phyloP scores from a whole-genome alignment of 352 stramenopile genomes.

The Achlya hypogyna region DNA sequence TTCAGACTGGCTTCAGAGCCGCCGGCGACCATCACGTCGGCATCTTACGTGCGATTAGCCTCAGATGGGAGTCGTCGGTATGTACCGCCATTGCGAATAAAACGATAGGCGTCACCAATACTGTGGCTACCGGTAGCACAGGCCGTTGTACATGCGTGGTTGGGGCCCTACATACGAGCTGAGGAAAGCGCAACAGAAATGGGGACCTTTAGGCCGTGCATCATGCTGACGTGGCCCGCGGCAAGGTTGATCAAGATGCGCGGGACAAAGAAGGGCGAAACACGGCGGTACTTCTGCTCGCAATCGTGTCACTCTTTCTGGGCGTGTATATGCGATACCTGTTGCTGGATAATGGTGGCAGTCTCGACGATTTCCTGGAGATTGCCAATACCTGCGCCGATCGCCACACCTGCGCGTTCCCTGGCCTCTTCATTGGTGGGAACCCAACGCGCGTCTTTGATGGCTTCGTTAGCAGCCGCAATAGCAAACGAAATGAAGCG shows the following conservation, averaged over 20 bases:
- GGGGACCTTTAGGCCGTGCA: conserved; percentile 77
- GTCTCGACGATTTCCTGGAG: conserved; percentile 80
- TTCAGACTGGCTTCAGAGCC: conserved; percentile 94
- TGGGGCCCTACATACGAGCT: conserved; percentile 73
- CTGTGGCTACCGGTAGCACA: conserved; percentile 95
- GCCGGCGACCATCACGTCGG: conserved; percentile 94
- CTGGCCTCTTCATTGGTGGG: conserved; percentile 52
- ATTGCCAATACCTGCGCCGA: conserved; percentile 81
- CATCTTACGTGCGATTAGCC: conserved; percentile 64
- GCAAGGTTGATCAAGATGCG: conserved; percentile 91
- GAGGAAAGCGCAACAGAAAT: not conserved
- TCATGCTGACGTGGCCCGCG: conserved; percentile 86
- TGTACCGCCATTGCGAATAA: conserved; percentile 55
- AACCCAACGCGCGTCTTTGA: conserved; percentile 64
- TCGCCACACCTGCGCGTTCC: conserved; percentile 69
- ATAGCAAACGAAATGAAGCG: conserved; percentile 82
- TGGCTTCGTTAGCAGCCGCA: conserved; percentile 69
- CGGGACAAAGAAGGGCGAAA: conserved; percentile 92
- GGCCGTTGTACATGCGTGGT: conserved; percentile 94
- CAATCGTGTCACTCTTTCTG: not conserved
- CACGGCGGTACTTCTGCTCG: conserved; percentile 69
- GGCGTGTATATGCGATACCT: conserved; percentile 29
- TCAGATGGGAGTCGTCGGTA: conserved; percentile 6
- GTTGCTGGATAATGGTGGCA: conserved; percentile 43
- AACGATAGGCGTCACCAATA: conserved; percentile 92